A percentile compares a stretch with the other conserved stretches of the same genome.
Evolutionary conservation across 805 yeast species (phyloP).

Genomic region (Hanseniaspora lachancei): DNA sequence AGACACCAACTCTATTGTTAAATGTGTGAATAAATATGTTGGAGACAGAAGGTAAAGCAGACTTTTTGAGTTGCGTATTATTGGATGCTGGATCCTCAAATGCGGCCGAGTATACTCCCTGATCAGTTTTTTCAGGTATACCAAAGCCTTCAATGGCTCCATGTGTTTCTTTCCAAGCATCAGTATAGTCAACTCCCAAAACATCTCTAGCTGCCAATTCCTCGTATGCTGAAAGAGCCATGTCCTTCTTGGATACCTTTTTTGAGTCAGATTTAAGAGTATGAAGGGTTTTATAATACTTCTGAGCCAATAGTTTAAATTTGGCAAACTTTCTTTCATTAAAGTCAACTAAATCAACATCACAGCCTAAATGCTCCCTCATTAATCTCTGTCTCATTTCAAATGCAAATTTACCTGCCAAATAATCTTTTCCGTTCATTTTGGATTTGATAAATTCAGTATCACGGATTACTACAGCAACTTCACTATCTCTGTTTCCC

Average conservation of each 20-base stretch:
- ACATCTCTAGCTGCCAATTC: conserved; percentile 64
- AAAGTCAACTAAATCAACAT: conserved; percentile 70
- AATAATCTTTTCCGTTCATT: conserved; percentile 73
- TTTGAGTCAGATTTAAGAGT: conserved; percentile 13
- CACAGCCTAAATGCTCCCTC: conserved; percentile 95
- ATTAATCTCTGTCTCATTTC: conserved; percentile 77
- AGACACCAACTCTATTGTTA: conserved; percentile 79
- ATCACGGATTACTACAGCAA: conserved; percentile 81
- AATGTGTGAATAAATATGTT: conserved; percentile 39
- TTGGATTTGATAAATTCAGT: conserved; percentile 47
- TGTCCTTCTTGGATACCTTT: not conserved
- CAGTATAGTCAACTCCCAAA: conserved; percentile 30
- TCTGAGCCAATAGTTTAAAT: conserved; percentile 27
- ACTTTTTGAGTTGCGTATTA: not conserved
- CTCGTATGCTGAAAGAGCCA: conserved; percentile 49
- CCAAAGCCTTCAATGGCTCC: conserved; percentile 19
- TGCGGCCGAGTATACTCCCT: conserved; percentile 20
- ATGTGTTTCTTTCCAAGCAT: conserved; percentile 38
- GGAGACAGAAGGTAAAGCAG: conserved; percentile 7
- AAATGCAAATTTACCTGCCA: conserved; percentile 80
- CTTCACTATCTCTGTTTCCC: conserved; percentile 88
- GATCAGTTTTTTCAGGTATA: conserved; percentile 14
- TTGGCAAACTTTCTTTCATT: conserved; percentile 59
- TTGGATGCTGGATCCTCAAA: conserved; percentile 9
- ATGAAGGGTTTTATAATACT: conserved; percentile 21